A percentile compares a stretch with the other conserved stretches of the same genome.
Evolutionary conservation across 768 basidiomycete genomes (phyloP).

Genomic region (Crucibulum laeve): DNA sequence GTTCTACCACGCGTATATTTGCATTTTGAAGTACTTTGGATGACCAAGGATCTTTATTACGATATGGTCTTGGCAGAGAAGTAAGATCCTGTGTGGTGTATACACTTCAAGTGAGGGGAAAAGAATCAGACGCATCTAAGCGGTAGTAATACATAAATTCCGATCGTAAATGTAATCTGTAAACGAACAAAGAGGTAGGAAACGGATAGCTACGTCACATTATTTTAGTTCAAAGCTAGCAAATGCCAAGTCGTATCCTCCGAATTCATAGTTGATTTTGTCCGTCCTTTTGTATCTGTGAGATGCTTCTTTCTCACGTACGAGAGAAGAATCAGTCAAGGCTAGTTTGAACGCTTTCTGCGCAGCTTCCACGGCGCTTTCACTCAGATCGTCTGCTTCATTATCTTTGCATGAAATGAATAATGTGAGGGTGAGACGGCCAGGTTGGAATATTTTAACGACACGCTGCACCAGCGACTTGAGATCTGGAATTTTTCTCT

Average conservation of each 20-base stretch:
- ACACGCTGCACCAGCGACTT: constrained; percentile 82
- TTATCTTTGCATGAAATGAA: constrained; percentile 76
- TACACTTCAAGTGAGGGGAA: no score
- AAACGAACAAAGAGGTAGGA: no score
- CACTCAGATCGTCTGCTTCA: constrained; percentile 35
- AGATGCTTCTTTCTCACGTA: not conserved
- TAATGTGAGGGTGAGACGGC: constrained; percentile 77
- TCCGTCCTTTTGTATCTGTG: constrained; percentile 77
- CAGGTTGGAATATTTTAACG: constrained; percentile 90
- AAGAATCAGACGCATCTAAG: no score
- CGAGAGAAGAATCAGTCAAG: constrained; percentile 27
- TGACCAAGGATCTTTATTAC: no score
- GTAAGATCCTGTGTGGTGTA: no score
- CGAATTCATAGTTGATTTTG: constrained; percentile 98
- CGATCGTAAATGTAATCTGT: no score
- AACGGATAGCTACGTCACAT: no score
- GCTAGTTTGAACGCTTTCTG: constrained; percentile 74
- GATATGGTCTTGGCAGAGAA: no score
- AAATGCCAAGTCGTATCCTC: constrained; percentile 87
- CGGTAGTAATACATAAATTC: no score
- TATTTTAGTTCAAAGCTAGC: constrained; percentile 69
- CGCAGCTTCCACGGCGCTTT: constrained; percentile 61
- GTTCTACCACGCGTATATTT: no score
- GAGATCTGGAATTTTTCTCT: constrained; percentile 62
- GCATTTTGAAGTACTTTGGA: no score